Evolutionary conservation across 441 rosid genomes (phyloP).

Genomic region (Erodium trifolium): DNA sequence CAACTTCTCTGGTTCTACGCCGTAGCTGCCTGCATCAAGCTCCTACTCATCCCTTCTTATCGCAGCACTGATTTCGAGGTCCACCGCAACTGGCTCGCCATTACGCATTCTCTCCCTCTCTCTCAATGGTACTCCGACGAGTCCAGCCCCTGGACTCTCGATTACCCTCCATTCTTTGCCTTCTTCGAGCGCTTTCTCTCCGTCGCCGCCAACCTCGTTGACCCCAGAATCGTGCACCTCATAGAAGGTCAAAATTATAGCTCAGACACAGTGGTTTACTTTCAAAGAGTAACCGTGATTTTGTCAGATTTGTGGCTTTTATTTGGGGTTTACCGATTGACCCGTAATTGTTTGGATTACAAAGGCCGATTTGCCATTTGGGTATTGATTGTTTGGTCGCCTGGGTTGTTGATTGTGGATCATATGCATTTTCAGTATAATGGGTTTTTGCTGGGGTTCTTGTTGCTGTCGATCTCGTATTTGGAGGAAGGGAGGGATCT

Average conservation of each 20-base stretch:
- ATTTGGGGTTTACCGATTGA: slow-evolving; percentile 46
- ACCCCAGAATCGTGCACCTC: slow-evolving; percentile 58
- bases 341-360: slow-evolving; percentile 24
- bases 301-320: slow-evolving; percentile 63
- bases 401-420: slow-evolving; percentile 72
- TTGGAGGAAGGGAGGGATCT: slow-evolving; percentile 71
- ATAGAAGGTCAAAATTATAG: slow-evolving; percentile 45
- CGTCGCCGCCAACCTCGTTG: slow-evolving; percentile 44
- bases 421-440: slow-evolving; percentile 94
- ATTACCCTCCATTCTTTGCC: slow-evolving; percentile 93
- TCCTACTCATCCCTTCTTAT: slow-evolving; percentile 73
- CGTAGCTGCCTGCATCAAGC: slow-evolving; percentile 47
- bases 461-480: slow-evolving; percentile 76
- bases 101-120: slow-evolving; percentile 78
- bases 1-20: slow-evolving; percentile 59
- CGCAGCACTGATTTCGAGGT: slow-evolving; percentile 88
- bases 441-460: slow-evolving; percentile 68
- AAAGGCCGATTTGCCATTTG: slow-evolving; percentile 42
- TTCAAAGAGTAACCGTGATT: slow-evolving; percentile 64
- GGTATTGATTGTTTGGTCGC: slow-evolving; percentile 70
- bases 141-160: slow-evolving; percentile 92
- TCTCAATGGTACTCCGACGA: slow-evolving; percentile 72
- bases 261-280: slow-evolving; percentile 45
- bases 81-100: slow-evolving; percentile 89
- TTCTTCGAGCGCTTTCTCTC: slow-evolving; percentile 73